A percentile compares a stretch with the other conserved stretches of the same genome.
Evolutionary conservation across 2,329 filamentous ascomycete genomes (phyloP).

Genomic region (Ascochyta pisi): DNA sequence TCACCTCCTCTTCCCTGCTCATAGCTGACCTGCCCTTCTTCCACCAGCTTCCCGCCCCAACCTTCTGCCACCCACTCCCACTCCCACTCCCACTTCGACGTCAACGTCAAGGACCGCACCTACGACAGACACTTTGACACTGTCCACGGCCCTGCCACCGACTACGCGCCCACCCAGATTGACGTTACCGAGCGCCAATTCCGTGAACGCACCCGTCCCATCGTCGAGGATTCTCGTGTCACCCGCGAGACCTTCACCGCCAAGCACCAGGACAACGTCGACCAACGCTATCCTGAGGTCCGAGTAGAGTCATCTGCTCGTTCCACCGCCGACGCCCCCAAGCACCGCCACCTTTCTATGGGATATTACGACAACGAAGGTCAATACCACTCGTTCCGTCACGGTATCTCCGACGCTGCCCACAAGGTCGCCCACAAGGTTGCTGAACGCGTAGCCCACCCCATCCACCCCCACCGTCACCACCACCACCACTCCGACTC

Average conservation of each 20-base stretch:
- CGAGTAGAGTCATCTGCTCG: conserved; percentile 58
- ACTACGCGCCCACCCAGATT: conserved; percentile 65
- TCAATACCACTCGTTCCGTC: conserved; percentile 76
- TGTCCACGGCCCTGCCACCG: conserved; percentile 57
- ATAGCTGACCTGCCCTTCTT: conserved; percentile 47
- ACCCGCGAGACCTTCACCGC: conserved; percentile 48
- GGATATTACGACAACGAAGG: conserved; percentile 83
- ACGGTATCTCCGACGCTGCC: conserved; percentile 68
- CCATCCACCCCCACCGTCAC: conserved; percentile 65
- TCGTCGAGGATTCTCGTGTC: conserved; percentile 53
- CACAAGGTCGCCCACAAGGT: conserved; percentile 56
- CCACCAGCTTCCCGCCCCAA: conserved; percentile 62
- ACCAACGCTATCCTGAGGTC: conserved; percentile 55
- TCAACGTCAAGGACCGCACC: conserved; percentile 67
- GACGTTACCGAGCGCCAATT: conserved; percentile 67
- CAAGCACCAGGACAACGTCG: conserved; percentile 43
- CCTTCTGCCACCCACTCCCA: conserved; percentile 57
- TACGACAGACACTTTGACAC: conserved; percentile 57
- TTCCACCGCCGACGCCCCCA: conserved; percentile 60
- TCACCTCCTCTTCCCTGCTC: conserved; percentile 47
- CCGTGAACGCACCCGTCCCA: conserved; percentile 66
- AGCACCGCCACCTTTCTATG: conserved; percentile 67
- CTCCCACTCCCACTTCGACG: conserved; percentile 52
- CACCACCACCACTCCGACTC: conserved; percentile 52
- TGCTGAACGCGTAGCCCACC: conserved; percentile 70